Base-by-base conservation (phyloP, 306 rosid genomes). In the Quercus robur region DNA sequence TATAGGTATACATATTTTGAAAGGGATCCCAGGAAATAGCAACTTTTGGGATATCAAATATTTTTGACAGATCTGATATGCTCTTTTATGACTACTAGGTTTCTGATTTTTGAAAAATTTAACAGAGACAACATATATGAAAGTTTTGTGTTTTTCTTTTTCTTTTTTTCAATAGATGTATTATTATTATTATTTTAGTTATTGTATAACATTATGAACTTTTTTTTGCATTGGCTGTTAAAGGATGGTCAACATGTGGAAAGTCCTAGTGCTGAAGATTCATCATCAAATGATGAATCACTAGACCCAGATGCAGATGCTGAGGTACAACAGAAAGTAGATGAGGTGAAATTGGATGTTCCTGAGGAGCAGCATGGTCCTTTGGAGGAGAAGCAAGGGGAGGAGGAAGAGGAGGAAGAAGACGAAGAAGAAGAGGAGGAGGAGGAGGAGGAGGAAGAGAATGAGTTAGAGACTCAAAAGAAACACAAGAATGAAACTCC, bases 261-360 rank as follows among this genome's bases (percentile, higher is more conserved):
- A 76, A 94, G 97, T 71, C 94, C 89, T 55, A 87, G 88, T 51
- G 92, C 90, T 18, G 94, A 82, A 77, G 97, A 90, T 82, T 92
- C 95, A 41, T 90, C 97, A 76, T 93, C 96, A 58, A 85, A 93
- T 79, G 94, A 89, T 76, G 93, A 91, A 66, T 87, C 94, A 1
- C 64, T 76, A 73, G 92, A 88, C 44, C 84, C 80, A 20, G 86
- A 89, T 55, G 91, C 85, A 63, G 88, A 87, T 77, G 88, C 75
- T 51, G 90, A 77, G 21, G 90, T 71, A 55, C 88, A 84, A 77
- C 90, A 88, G 74, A 87, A 71, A 56, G 91, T 77, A 75, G 95
- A 85, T 66, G 90, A 77, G 33, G 76, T 28, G 25, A 85, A 87
- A 82, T 81, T 76, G 84, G 94, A 83, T 75, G 82, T 44, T 84